A percentile compares a stretch with the other conserved stretches of the same genome.
Conservation (phyloP, 768 basidiomycete species). For the Brasilioporus rufonigricans region DNA sequence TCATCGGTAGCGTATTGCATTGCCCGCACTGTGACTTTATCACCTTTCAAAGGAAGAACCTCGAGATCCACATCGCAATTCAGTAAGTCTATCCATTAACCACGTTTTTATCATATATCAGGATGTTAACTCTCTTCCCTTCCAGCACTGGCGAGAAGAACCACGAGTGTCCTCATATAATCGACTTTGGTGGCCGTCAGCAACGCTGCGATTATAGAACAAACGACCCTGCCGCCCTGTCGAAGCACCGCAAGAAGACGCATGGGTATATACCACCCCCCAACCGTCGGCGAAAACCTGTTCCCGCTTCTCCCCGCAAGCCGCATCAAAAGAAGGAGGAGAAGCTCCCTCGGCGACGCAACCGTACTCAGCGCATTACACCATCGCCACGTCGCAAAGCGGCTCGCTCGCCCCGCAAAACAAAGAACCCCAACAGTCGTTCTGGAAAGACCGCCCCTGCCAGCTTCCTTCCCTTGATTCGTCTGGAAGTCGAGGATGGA, state of each 20-base stretch:
- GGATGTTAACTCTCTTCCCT: neutral
- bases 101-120: neutral
- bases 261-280: slow-evolving; percentile 21
- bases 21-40: slow-evolving; percentile 21
- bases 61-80: slow-evolving; percentile 17
- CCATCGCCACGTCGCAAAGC: neutral
- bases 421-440: neutral
- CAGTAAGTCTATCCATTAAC: slow-evolving; percentile 13
- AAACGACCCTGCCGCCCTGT: slow-evolving; percentile 24
- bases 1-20: slow-evolving; percentile 10
- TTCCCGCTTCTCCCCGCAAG: neutral
- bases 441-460: neutral
- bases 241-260: slow-evolving; percentile 23
- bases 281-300: neutral
- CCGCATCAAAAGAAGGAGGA: neutral
- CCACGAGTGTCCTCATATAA: slow-evolving; percentile 13
- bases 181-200: neutral
- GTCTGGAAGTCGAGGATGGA: no score
- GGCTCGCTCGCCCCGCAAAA: neutral
- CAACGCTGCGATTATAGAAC: slow-evolving; percentile 22
- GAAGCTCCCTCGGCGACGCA: neutral
- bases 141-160: slow-evolving; percentile 24
- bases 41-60: slow-evolving; percentile 19
- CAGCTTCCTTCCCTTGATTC: neutral
- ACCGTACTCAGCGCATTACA: neutral